phyloP scores from a whole-genome alignment of 1,139 yeast genomes.

The Lodderomyces beijingensis region DNA sequence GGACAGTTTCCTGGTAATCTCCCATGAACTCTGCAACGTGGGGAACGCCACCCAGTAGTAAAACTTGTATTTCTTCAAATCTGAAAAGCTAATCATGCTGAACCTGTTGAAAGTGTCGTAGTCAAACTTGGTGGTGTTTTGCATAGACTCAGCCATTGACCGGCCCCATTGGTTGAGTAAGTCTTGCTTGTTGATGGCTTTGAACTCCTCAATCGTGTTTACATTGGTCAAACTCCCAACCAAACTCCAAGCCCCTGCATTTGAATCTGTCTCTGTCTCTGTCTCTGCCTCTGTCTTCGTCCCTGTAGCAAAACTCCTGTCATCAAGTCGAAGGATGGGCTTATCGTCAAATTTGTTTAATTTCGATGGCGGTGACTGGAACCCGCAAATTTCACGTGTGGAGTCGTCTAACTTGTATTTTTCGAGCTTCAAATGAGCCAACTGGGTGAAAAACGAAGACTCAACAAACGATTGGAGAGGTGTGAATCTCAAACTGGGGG shows the following conservation, averaged over 20 bases:
- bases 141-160: slow-evolving; percentile 15
- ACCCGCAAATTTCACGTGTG: slow-evolving; percentile 35
- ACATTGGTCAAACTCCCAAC: slow-evolving; percentile 48
- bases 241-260: slow-evolving; percentile 7
- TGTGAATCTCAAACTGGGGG: slow-evolving; percentile 19
- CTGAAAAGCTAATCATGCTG: slow-evolving; percentile 69
- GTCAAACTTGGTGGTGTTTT: slow-evolving; percentile 11
- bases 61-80: slow-evolving; percentile 81
- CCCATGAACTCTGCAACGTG: slow-evolving; percentile 47
- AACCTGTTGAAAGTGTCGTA: slow-evolving; percentile 34
- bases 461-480: slow-evolving; percentile 74
- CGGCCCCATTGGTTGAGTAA: slow-evolving; percentile 48
- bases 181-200: slow-evolving; percentile 54
- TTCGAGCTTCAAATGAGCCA: slow-evolving; percentile 65
- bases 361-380: slow-evolving; percentile 26
- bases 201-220: slow-evolving; percentile 85
- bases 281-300: slow-evolving; percentile 15
- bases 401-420: slow-evolving; percentile 58
- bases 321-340: slow-evolving; percentile 36
- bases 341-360: slow-evolving; percentile 40
- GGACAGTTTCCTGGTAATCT: slow-evolving; percentile 8
- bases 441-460: slow-evolving; percentile 75
- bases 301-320: slow-evolving; percentile 43
- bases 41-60: slow-evolving; percentile 92
- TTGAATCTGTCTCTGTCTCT: slow-evolving; percentile 22